Evolutionary conservation across 176 grass and related monocot species (phyloP).

Genomic region (Paspalum vaginatum): DNA sequence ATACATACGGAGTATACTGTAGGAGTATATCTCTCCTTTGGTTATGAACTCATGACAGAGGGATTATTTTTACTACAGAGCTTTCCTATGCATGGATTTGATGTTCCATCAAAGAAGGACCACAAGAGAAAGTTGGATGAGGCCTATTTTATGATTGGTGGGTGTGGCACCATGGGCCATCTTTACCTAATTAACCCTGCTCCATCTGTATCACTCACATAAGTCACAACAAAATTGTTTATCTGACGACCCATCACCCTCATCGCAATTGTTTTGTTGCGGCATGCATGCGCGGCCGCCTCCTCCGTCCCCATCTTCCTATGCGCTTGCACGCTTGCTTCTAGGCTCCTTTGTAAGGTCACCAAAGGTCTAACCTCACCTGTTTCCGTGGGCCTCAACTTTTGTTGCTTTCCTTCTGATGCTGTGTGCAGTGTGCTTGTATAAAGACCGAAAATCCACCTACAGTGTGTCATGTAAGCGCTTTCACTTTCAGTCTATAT

Average conservation of each 20-base stretch:
- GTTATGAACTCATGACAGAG: too few species aligned
- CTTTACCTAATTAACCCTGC: constrained; percentile 36
- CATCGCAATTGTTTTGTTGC: constrained; percentile 17
- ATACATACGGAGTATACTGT: not conserved
- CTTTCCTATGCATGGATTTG: constrained; percentile 7
- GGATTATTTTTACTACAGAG: not conserved
- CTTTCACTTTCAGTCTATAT: too few species aligned
- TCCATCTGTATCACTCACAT: constrained; percentile 32
- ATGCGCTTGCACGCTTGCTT: constrained; percentile 27
- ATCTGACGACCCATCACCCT: constrained; percentile 37
- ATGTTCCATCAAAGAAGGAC: constrained; percentile 12
- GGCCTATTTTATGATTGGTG: constrained; percentile 69
- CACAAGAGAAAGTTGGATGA: constrained; percentile 44
- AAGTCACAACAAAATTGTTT: constrained; percentile 37
- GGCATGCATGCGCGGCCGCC: not conserved
- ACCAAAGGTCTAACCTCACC: constrained; percentile 19
- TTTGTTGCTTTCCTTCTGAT: constrained; percentile 27
- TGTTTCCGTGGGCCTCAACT: not conserved
- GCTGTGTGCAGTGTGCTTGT: not conserved
- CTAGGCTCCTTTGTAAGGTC: constrained; percentile 18
- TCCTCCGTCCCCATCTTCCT: constrained; percentile 17
- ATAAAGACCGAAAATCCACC: not conserved
- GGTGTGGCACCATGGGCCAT: constrained; percentile 37
- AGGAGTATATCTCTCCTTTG: too few species aligned
- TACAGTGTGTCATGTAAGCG: too few species aligned